Percentiles rank a stretch among this genome's conserved stretches.
phyloP scores from a whole-genome alignment of 345 rosid species.

The Salix udensis region DNA sequence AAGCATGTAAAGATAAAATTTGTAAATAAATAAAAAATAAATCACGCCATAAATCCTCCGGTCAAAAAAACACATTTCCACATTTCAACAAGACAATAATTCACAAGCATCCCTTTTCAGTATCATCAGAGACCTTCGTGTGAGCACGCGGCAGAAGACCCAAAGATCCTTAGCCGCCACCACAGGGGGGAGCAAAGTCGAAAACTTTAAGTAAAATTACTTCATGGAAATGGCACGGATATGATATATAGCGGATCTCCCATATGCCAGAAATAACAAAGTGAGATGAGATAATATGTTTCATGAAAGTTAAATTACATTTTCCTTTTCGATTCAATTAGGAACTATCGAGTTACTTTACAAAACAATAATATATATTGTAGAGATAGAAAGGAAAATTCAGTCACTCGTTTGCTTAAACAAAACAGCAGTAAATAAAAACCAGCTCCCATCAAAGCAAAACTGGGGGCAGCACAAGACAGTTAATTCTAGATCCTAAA shows the following conservation, averaged over 20 bases:
- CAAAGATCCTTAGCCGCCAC: background rate
- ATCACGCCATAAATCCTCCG: no score
- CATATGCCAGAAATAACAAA: background rate
- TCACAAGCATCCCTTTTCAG: no score
- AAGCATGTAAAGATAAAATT: no score
- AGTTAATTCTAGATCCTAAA: background rate
- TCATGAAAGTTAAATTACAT: background rate
- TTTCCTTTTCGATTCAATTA: background rate
- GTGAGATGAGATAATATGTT: background rate
- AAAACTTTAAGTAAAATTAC: background rate
- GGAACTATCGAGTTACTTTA: background rate
- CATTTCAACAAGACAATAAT: no score
- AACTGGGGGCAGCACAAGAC: conserved; percentile 6
- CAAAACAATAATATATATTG: background rate
- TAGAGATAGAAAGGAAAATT: background rate
- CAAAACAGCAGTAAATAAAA: conserved; percentile 1
- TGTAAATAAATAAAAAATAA: no score
- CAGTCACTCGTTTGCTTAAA: background rate
- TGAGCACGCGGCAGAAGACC: background rate
- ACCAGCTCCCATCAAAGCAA: conserved; percentile 10
- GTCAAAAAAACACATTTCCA: no score
- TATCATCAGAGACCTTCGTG: no score
- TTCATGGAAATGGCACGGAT: background rate
- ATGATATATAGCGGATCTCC: background rate
- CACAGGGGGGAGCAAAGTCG: background rate